These are phyloP conservation scores for Starmerella tilneyi DNA, from an alignment of 805 yeast genomes.

Conservation along the genomic window DNA sequence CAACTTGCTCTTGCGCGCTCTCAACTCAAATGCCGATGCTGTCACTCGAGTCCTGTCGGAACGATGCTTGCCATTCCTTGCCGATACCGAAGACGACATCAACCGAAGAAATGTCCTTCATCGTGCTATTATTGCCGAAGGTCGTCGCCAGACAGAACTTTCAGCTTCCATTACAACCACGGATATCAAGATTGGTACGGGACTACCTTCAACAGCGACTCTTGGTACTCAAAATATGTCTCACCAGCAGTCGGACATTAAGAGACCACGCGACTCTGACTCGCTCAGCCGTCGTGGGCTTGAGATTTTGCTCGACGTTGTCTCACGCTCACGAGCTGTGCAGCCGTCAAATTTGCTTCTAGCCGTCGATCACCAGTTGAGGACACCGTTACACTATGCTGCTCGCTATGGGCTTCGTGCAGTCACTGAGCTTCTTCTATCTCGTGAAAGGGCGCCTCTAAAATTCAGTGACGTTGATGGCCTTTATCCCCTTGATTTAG, in stretches of 20 bases:
- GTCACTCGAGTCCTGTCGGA: slow-evolving; percentile 41
- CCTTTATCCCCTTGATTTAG: slow-evolving; percentile 70
- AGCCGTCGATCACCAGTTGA: slow-evolving; percentile 60
- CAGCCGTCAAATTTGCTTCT: slow-evolving; percentile 32
- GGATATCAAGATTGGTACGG: slow-evolving; percentile 12
- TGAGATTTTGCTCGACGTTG: background rate
- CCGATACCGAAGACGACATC: slow-evolving; percentile 56
- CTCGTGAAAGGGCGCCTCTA: slow-evolving; percentile 23
- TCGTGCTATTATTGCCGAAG: slow-evolving; percentile 61
- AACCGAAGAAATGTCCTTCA: slow-evolving; percentile 79
- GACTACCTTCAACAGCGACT: slow-evolving; percentile 2
- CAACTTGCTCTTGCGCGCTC: slow-evolving; percentile 21
- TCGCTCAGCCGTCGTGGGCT: background rate
- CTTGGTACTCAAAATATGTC: background rate
- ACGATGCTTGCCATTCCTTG: background rate
- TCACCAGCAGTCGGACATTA: background rate
- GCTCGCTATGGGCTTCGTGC: slow-evolving; percentile 73
- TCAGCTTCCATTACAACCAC: background rate
- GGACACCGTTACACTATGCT: slow-evolving; percentile 86
- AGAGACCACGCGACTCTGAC: background rate
- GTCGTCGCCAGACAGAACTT: background rate
- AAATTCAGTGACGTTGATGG: slow-evolving; percentile 53
- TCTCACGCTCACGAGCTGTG: background rate
- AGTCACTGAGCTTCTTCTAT: slow-evolving; percentile 48
- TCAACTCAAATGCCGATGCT: slow-evolving; percentile 47